These are phyloP conservation scores for Domatiomyces catenatus DNA, from an alignment of 2,329 filamentous ascomycete species.

Conservation along the genomic window DNA sequence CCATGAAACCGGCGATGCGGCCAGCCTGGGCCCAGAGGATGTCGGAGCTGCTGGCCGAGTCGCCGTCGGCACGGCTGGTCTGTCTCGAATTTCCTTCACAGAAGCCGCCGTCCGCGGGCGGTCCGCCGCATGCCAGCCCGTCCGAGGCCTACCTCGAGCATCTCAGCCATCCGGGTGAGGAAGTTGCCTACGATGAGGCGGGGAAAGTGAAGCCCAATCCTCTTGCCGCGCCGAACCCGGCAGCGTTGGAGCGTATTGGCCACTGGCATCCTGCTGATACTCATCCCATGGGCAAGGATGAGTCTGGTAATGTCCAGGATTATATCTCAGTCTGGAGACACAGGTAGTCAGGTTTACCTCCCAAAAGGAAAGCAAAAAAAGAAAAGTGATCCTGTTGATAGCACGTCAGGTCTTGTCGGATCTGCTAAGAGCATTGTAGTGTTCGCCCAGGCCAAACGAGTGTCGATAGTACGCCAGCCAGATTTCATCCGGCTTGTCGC, in stretches of 20 bases:
- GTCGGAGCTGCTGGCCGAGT: constrained; percentile 36
- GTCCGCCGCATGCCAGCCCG: constrained; percentile 58
- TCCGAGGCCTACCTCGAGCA: constrained; percentile 58
- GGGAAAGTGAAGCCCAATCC: constrained; percentile 36
- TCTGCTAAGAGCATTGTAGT: constrained; percentile 74
- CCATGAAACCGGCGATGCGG: constrained; percentile 39
- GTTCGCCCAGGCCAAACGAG: constrained; percentile 85
- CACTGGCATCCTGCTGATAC: constrained; percentile 43
- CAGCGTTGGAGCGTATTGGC: constrained; percentile 31
- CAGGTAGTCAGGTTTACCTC: constrained; percentile 15
- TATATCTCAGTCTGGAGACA: constrained; percentile 30
- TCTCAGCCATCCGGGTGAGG: constrained; percentile 52
- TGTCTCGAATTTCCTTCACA: constrained; percentile 65
- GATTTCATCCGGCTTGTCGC: constrained; percentile 32
- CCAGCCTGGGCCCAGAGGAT: constrained; percentile 43
- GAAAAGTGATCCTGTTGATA: background rate
- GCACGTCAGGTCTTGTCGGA: constrained; percentile 1
- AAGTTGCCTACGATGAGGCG: constrained; percentile 45
- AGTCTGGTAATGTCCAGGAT: constrained; percentile 27
- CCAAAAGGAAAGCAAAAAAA: background rate
- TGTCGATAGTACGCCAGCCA: constrained; percentile 95
- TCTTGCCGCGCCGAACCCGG: constrained; percentile 27
- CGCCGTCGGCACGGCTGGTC: constrained; percentile 35
- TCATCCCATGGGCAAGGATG: constrained; percentile 37
- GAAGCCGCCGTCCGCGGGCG: constrained; percentile 48